Conservation (phyloP, 345 rosid genomes). For the Eutrema heterophyllum region DNA sequence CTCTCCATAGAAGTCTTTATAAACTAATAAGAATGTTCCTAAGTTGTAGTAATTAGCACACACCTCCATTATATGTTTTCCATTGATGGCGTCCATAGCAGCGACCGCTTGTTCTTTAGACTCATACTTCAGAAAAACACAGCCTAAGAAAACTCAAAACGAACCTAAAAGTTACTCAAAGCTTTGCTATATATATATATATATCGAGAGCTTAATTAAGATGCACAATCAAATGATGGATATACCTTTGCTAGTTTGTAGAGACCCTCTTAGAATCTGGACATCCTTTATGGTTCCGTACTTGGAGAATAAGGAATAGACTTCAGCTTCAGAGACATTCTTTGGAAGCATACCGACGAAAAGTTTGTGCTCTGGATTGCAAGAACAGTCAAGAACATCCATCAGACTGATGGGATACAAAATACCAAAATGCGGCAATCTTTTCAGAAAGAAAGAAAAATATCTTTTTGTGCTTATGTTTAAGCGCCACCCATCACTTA, state of each 20-base stretch:
- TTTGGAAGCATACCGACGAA: constrained; percentile 99
- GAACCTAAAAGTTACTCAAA: background rate
- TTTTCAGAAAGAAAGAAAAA: background rate
- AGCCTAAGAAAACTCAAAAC: constrained; percentile 42
- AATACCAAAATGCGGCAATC: background rate
- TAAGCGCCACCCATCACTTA: background rate
- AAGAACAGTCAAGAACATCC: constrained; percentile 8
- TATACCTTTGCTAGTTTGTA: constrained; percentile 87
- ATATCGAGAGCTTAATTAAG: background rate
- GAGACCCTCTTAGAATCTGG: constrained; percentile 89
- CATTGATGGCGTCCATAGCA: constrained; percentile 81
- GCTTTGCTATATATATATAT: background rate
- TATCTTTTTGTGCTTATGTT: background rate
- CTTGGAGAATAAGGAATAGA: constrained; percentile 59
- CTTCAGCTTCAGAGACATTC: constrained; percentile 82
- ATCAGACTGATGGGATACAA: background rate
- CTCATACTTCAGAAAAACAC: constrained; percentile 92
- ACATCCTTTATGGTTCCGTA: constrained; percentile 83
- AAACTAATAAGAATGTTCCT: background rate
- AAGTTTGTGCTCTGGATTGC: constrained; percentile 85
- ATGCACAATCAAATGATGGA: background rate
- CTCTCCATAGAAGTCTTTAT: background rate
- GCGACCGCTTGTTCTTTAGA: constrained; percentile 88
- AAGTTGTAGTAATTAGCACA: constrained; percentile 21
- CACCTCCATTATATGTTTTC: constrained; percentile 97